Evolutionary conservation across 805 yeast genomes (phyloP), one percentile per base, ranked within the genome.

Genomic region (Hanseniaspora lindneri): DNA sequence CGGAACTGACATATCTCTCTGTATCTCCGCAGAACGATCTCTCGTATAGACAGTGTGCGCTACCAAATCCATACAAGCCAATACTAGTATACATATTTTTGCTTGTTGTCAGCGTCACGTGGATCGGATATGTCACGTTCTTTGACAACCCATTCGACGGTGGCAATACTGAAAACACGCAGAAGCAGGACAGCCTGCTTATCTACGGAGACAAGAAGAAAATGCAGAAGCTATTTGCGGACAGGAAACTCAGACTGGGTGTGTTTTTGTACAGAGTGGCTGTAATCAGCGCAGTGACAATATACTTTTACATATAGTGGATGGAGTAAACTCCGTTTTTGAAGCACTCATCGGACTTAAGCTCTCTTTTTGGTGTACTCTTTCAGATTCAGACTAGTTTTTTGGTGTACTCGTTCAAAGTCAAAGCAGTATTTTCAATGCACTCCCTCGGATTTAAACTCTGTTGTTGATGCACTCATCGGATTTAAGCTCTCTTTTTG

Each of bases 1-100:
- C 99, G 0, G 97, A 92, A 60, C 62, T 92, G 43, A 63, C 92
- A 5, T 77, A 95, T 0, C 68, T 92, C 37, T 62, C 48, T 7
- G 51, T 36, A 7, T 19, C 62, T 1, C 47, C 51, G 24, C 48
- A 54, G 3, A 48, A 50, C 0, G 47, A 40, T 10, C 56, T 63
- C 13, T 59, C 69, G 1, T 66, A 54, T 36, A 62, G 65, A 39
- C 71, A 77, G 57, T 78, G 83, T 54, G 74, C 69, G 54, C 56
- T 79, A 55, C 83, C 83, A 9, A 62, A 64, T 40, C 83, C 85
- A 4, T 76, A 67, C 52, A 55, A 59, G 10, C 69, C 74, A 4
- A 33, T 73, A 3, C 9, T 39, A 5, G 7, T n/a, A 10, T 49
- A 49, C 11, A 17, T 32, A 19, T 6, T 39, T 13, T 17, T 40